Base-by-base conservation (phyloP, 2,329 filamentous ascomycete species). In the Dissoconium aciculare region DNA sequence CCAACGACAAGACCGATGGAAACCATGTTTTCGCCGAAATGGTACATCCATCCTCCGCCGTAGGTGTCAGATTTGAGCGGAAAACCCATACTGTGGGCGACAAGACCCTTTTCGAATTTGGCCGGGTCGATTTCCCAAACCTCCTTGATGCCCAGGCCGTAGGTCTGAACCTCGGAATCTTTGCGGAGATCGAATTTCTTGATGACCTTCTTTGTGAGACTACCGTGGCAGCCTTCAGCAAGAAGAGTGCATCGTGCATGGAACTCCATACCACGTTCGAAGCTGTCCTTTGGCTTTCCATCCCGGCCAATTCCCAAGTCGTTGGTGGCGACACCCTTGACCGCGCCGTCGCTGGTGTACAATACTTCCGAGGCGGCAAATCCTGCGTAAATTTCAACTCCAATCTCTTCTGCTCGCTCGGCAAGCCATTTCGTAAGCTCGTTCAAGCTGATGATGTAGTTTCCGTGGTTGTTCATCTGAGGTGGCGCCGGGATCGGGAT, bases 41-140 rank as follows among this genome's bases (percentile, higher is more conserved):
- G 89, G 52, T 98, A 98, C 81, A 98, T 85, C 76, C 84, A 98
- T n/a, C 81, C 84, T 42, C 89, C 89, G 43, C 89, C 89, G 53
- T 98, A 98, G 5, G 85, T 89, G 52, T 95, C 78, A 45, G 67
- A 72, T 11, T 83, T 72, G 26, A 98, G 60, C 12, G 89, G 89
- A 50, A 92, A 95, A 12, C 89, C 89, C 75, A 98, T 73, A 4
- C 83, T 80, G 61, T 98, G 89, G 3, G 76, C 71, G 27, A 95
- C 71, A 43, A 87, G 65, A 31, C 89, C 89, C 50, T 79, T 79
- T 38, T 78, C 67, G 59, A 94, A 95, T 58, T 92, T 95, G 46
- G 81, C 83, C 0, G 89, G 84, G 46, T 84, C 72, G 17, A 98
- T 69, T 57, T 98, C 89, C 89, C 89, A 98, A 0, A 98, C 80